Evolutionary conservation across 2,329 filamentous ascomycete species (phyloP), one percentile per base, ranked within the genome.

Genomic region (Pyricularia grisea): DNA sequence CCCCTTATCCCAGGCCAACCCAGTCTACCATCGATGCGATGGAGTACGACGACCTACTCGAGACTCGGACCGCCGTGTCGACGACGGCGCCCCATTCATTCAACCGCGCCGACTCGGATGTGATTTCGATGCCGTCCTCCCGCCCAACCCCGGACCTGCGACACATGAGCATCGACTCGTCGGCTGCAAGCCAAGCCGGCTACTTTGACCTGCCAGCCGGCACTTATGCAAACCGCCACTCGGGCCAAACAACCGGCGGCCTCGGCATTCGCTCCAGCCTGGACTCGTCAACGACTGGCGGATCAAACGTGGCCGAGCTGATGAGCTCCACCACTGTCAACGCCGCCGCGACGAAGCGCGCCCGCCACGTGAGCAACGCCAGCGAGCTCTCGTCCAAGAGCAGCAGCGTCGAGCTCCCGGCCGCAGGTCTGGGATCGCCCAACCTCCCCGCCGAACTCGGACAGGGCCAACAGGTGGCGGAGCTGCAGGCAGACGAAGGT

Each of bases 311-410:
- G 27, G 66, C 66, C 36, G 66, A 67, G 42, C 33, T 67, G 66
- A 58, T 58, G 36, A 42, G 36, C 36, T 25, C 17, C 23, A 42
- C 66, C 17, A 11, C 30, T 12, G 14, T 23, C 9, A 30, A 42
- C 25, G 42, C 66, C 66, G 66, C 36, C 36, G 27, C 63, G 1
- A 72, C 72, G 58, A 70, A 70, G 14, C 76, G 77, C 65, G 79
- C 83, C 2, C 76, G 82, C 6, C 74, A 74, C 64, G 84, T 82
- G 73, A 79, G 82, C 70, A 85, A 82, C 74, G 79, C 82, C 70
- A 77, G 79, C 5, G 84, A 82, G 63, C 82, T 84, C 66, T 71
- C 74, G 1, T 77, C 74, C 0, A 74, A 77, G 4, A 79, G 79
- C 61, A 79, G 78, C 63, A 75, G 33, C 33, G 33, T 75, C 68